Conservation (phyloP, 1,284 basidiomycete genomes). For the Flammula alnicola region DNA sequence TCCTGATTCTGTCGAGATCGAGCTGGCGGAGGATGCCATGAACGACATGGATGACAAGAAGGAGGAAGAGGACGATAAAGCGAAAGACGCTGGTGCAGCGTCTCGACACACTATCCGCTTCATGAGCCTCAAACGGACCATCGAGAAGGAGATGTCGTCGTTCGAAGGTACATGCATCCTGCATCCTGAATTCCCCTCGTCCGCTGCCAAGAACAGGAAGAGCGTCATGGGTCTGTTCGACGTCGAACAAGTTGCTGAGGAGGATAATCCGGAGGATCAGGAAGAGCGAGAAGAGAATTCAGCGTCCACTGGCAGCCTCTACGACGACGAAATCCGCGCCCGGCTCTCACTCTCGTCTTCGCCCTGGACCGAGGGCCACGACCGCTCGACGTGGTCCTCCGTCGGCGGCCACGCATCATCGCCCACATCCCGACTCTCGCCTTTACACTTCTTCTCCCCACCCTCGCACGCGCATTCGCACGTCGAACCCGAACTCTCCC, state of each 20-base stretch:
- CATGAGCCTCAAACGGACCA: slow-evolving; percentile 41
- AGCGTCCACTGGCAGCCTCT: no score
- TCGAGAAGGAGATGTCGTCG: slow-evolving; percentile 30
- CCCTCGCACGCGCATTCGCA: slow-evolving; percentile 23
- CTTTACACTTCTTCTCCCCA: slow-evolving; percentile 35
- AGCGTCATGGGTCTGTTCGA: slow-evolving; percentile 72
- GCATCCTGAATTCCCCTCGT: slow-evolving; percentile 14
- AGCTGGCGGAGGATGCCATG: slow-evolving; percentile 37
- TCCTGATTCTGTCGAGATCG: slow-evolving; percentile 52
- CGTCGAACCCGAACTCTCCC: slow-evolving; percentile 28
- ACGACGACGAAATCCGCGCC: neutral
- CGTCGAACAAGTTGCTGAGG: slow-evolving; percentile 21
- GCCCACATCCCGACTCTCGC: slow-evolving; percentile 38
- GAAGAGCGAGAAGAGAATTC: neutral
- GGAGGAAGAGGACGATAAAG: slow-evolving; percentile 13
- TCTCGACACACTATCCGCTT: slow-evolving; percentile 41
- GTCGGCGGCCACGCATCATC: slow-evolving; percentile 25
- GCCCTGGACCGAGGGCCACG: slow-evolving; percentile 26
- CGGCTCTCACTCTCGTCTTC: slow-evolving; percentile 8
- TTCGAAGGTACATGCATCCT: slow-evolving; percentile 25
- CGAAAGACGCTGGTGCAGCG: slow-evolving; percentile 2
- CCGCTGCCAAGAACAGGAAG: slow-evolving; percentile 47
- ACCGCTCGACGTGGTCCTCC: slow-evolving; percentile 29
- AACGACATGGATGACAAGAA: slow-evolving; percentile 30
- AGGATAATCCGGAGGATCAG: neutral